A percentile compares a stretch with the other conserved stretches of the same genome.
Evolutionary conservation across 805 yeast genomes (phyloP).

Genomic region (Zygotorulaspora sp.): DNA sequence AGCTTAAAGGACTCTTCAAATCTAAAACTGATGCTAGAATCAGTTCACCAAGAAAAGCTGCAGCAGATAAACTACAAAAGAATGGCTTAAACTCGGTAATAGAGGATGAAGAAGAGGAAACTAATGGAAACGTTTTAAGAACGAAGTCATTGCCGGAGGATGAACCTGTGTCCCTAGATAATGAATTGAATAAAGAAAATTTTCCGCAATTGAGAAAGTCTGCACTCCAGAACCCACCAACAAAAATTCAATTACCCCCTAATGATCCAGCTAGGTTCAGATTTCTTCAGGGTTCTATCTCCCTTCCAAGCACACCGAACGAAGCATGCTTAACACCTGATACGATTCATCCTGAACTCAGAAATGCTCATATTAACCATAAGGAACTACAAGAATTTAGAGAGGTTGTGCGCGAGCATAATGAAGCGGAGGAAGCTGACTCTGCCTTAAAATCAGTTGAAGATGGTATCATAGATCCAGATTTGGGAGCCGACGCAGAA

Average conservation of each 20-base stretch:
- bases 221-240: neutral
- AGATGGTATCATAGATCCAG: conserved; percentile 4
- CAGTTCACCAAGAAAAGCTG: conserved; percentile 10
- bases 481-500: conserved; percentile 13
- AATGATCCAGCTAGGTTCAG: neutral
- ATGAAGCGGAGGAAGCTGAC: conserved; percentile 24
- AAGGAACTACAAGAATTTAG: conserved; percentile 60
- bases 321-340: conserved; percentile 5
- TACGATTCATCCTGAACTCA: conserved; percentile 1
- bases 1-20: conserved; percentile 10
- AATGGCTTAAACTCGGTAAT: conserved; percentile 21
- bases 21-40: conserved; percentile 12
- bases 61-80: conserved; percentile 8
- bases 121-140: conserved; percentile 18
- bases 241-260: neutral
- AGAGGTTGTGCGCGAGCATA: conserved; percentile 23
- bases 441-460: neutral
- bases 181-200: neutral
- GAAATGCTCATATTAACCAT: conserved; percentile 41
- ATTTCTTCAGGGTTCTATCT: neutral
- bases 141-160: conserved; percentile 8
- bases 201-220: neutral
- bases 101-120: conserved; percentile 30
- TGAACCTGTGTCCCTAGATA: conserved; percentile 1
- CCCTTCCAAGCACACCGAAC: conserved; percentile 9